Percentiles rank a stretch among this genome's conserved stretches.
Conservation (phyloP, 768 basidiomycete genomes). For the Lactarius indigo region DNA sequence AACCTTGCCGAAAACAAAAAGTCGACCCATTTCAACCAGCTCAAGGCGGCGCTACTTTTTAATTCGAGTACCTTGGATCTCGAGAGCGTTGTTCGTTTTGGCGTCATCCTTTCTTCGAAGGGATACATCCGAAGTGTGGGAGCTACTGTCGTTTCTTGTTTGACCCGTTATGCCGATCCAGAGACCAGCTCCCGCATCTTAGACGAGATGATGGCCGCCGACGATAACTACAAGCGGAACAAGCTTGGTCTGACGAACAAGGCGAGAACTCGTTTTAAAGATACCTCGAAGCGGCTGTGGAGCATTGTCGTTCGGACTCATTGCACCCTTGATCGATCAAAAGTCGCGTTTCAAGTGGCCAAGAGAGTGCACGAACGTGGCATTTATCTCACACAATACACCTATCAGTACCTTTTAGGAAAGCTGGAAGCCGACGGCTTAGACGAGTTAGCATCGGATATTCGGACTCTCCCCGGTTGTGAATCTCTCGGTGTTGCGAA, state of each 20-base stretch:
- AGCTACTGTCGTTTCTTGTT: conserved; percentile 32
- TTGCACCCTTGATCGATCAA: conserved; percentile 36
- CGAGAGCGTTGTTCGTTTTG: conserved; percentile 41
- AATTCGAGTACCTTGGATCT: conserved; percentile 33
- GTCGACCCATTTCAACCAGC: conserved; percentile 27
- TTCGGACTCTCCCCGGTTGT: not conserved
- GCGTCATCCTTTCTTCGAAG: conserved; percentile 42
- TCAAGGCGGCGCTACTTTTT: conserved; percentile 36
- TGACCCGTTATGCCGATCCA: conserved; percentile 44
- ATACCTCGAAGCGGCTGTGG: conserved; percentile 28
- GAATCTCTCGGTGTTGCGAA: conserved; percentile 6
- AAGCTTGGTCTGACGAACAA: not conserved
- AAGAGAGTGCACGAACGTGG: conserved; percentile 33
- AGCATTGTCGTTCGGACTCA: conserved; percentile 43
- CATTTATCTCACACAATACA: conserved; percentile 35
- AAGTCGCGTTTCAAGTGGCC: conserved; percentile 46
- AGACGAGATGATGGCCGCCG: conserved; percentile 28
- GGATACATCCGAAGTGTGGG: conserved; percentile 36
- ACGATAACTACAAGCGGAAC: conserved; percentile 28
- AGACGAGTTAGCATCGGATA: not conserved
- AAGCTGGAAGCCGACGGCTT: conserved; percentile 25
- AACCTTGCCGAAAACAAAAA: not conserved
- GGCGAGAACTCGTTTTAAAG: not conserved
- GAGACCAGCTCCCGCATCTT: conserved; percentile 40
- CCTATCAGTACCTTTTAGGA: conserved; percentile 36